These are phyloP conservation scores for Curvularia eragrostidis DNA, from an alignment of 2,329 filamentous ascomycete genomes.

Conservation along the genomic window DNA sequence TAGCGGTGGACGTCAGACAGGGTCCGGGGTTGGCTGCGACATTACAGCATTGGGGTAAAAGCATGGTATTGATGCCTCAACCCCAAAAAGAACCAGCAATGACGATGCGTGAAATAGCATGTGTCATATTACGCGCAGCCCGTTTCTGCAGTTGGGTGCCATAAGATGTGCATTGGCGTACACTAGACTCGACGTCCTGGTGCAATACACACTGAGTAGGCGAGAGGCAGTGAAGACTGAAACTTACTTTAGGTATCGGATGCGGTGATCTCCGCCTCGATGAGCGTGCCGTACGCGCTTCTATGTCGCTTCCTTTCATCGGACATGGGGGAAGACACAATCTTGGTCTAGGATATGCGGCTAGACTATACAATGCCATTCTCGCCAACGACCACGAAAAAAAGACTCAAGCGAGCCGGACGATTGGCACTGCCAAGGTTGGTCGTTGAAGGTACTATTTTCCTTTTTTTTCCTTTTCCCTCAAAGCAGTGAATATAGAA, in stretches of 20 bases:
- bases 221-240: conserved; percentile 8
- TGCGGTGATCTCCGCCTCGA: conserved; percentile 5
- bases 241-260: conserved; percentile 5
- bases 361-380: conserved; percentile 9
- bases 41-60: neutral
- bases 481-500: neutral
- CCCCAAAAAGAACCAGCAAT: conserved; percentile 14
- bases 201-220: conserved; percentile 11
- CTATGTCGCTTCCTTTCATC: neutral
- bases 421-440: conserved; percentile 10
- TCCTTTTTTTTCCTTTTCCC: neutral
- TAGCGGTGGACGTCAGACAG: conserved; percentile 5
- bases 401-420: neutral
- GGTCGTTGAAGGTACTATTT: conserved; percentile 1
- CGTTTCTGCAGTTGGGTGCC: neutral
- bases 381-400: conserved; percentile 4
- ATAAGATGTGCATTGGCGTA: conserved; percentile 16
- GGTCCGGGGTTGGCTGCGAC: conserved; percentile 3
- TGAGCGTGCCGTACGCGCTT: conserved; percentile 2
- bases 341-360: conserved; percentile 11
- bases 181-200: conserved; percentile 7
- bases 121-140: neutral
- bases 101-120: conserved; percentile 6
- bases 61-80: conserved; percentile 5
- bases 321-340: conserved; percentile 3